phyloP scores from a whole-genome alignment of 2,329 filamentous ascomycete species.

The Ophidiomyces ophidiicola region DNA sequence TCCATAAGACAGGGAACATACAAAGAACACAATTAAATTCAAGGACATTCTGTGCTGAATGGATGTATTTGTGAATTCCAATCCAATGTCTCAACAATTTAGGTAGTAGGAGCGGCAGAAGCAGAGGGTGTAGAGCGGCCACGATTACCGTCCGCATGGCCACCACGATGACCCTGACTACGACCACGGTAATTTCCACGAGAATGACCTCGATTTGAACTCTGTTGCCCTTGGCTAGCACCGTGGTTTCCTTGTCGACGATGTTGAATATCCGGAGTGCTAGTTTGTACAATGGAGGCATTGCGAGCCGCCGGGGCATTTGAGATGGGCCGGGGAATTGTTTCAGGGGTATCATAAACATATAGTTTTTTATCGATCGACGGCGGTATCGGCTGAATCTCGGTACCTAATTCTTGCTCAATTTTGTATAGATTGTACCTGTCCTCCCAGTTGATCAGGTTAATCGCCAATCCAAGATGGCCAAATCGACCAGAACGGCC shows the following conservation, averaged over 20 bases:
- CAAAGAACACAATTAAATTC: too few species aligned
- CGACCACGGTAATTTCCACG: conserved; percentile 34
- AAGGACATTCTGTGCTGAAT: too few species aligned
- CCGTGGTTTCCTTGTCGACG: conserved; percentile 28
- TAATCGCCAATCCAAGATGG: conserved; percentile 93
- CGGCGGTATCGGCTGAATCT: conserved; percentile 90
- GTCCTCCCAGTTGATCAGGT: conserved; percentile 99
- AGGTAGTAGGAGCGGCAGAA: conserved; percentile 13
- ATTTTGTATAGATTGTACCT: conserved; percentile 98
- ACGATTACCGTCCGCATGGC: conserved; percentile 24
- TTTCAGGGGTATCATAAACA: conserved; percentile 93
- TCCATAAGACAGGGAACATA: too few species aligned
- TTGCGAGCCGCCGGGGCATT: conserved; percentile 35
- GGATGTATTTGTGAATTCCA: too few species aligned
- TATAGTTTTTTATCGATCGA: conserved; percentile 97
- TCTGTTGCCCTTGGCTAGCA: conserved; percentile 25
- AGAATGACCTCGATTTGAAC: conserved; percentile 24
- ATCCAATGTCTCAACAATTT: too few species aligned
- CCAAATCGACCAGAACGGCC: conserved; percentile 95
- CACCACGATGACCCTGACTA: conserved; percentile 33
- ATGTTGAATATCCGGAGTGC: conserved; percentile 23
- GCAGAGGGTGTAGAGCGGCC: conserved; percentile 19
- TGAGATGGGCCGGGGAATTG: conserved; percentile 71
- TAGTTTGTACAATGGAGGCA: conserved; percentile 14
- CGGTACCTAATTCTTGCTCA: conserved; percentile 89